phyloP scores from a whole-genome alignment of 1,284 basidiomycete genomes.

The Tilletia indica region DNA sequence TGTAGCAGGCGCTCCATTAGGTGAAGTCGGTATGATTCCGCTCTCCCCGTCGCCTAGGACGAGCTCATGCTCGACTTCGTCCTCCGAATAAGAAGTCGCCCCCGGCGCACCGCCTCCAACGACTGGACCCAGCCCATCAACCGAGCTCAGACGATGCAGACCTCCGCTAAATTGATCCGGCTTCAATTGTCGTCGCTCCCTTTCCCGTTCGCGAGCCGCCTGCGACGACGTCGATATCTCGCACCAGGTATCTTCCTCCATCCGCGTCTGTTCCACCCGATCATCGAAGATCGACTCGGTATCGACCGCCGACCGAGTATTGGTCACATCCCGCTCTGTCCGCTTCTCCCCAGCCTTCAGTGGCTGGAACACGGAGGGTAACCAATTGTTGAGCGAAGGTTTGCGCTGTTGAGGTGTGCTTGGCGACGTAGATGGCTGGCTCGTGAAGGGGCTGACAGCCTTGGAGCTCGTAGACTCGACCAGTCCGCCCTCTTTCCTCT shows the following conservation, averaged over 20 bases:
- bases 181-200: neutral
- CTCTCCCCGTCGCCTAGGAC: neutral
- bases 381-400: neutral
- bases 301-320: constrained; percentile 29
- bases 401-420: neutral
- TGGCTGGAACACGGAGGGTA: neutral
- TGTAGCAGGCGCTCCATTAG: constrained; percentile 8
- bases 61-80: constrained; percentile 61
- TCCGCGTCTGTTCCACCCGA: constrained; percentile 27
- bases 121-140: neutral
- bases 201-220: neutral
- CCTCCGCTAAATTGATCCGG: neutral
- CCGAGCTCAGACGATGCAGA: constrained; percentile 1
- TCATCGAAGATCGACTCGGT: constrained; percentile 33
- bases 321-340: constrained; percentile 31
- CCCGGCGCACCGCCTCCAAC: neutral
- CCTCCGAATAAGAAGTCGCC: constrained; percentile 69
- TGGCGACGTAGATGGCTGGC: too few species aligned
- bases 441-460: constrained; percentile 10
- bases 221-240: constrained; percentile 24
- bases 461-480: constrained; percentile 18
- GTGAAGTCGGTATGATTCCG: constrained; percentile 13
- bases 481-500: neutral
- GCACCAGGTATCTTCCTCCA: constrained; percentile 35
- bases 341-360: constrained; percentile 25